Conservation (phyloP, 768 basidiomycete genomes). For the Suillus fuscotomentosus region DNA sequence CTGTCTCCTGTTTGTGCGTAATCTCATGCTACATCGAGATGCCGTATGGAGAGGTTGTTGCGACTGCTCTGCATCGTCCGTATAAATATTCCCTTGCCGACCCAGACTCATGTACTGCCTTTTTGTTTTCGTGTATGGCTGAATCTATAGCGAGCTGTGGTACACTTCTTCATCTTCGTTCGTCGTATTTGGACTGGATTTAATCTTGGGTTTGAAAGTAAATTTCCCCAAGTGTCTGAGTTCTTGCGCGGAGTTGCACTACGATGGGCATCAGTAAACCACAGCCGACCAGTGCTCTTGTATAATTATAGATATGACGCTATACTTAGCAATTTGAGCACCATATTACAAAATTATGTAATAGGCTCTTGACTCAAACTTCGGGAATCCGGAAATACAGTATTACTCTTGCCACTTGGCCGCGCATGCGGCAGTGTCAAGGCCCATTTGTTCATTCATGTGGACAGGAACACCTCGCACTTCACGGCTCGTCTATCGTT, state of each 20-base stretch:
- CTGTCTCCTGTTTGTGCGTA: background rate
- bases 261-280: too few species aligned
- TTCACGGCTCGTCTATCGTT: slow-evolving; percentile 17
- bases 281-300: too few species aligned
- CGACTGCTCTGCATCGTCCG: background rate
- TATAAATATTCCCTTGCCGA: too few species aligned
- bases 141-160: too few species aligned
- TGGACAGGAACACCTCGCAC: slow-evolving; percentile 16
- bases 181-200: too few species aligned
- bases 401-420: background rate
- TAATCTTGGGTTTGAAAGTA: too few species aligned
- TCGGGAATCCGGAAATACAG: background rate
- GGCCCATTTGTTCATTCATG: slow-evolving; percentile 17
- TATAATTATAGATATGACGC: too few species aligned
- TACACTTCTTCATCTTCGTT: too few species aligned
- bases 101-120: too few species aligned
- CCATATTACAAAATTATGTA: background rate
- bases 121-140: too few species aligned
- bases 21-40: background rate
- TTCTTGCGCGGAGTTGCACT: too few species aligned
- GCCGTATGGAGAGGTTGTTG: background rate
- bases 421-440: background rate
- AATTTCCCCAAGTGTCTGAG: too few species aligned
- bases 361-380: background rate
- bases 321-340: background rate